Conservation (phyloP, 2,329 filamentous ascomycete genomes). For the Alternaria solani region DNA sequence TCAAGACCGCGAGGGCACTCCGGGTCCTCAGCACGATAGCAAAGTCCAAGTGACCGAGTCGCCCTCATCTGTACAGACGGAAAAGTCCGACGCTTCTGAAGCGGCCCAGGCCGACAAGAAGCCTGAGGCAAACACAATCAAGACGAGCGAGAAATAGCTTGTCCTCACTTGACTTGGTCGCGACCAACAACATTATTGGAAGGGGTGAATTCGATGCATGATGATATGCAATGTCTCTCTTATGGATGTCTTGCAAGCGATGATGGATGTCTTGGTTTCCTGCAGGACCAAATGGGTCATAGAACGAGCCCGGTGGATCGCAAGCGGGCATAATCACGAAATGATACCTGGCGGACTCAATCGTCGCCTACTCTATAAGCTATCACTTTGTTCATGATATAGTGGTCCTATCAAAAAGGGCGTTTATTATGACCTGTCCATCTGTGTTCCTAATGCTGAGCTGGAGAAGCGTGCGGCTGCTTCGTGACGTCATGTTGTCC, state of each 20-base stretch:
- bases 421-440: neutral
- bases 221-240: conserved; percentile 22
- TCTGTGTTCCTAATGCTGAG: neutral
- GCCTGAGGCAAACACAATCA: conserved; percentile 13
- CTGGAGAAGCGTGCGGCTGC: neutral
- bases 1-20: conserved; percentile 37
- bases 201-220: conserved; percentile 6
- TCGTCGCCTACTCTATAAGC: conserved; percentile 36
- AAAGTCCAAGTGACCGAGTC: conserved; percentile 42
- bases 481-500: conserved; percentile 7
- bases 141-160: conserved; percentile 35
- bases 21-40: conserved; percentile 31
- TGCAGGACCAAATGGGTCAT: conserved; percentile 35
- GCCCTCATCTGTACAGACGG: conserved; percentile 49
- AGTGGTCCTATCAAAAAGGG: conserved; percentile 4
- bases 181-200: neutral
- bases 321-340: conserved; percentile 40
- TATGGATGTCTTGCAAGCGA: conserved; percentile 26
- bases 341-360: conserved; percentile 50
- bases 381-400: conserved; percentile 22
- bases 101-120: conserved; percentile 30
- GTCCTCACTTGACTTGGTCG: conserved; percentile 14
- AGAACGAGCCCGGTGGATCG: conserved; percentile 29
- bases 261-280: conserved; percentile 21
- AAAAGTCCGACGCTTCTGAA: conserved; percentile 42